Conservation (phyloP, 768 basidiomycete genomes). For the Kwoniella sp. region DNA sequence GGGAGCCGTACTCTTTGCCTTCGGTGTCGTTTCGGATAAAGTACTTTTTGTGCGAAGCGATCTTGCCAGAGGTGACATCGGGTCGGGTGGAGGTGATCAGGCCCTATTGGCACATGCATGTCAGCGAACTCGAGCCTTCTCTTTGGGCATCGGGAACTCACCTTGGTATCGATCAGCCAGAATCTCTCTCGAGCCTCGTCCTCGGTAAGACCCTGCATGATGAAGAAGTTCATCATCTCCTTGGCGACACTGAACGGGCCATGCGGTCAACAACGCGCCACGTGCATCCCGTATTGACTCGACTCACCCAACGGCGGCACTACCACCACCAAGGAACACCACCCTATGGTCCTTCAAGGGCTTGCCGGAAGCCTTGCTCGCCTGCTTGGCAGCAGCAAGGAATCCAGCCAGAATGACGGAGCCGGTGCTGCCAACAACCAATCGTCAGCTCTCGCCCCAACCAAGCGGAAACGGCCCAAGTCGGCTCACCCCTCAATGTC, state of each 20-base stretch:
- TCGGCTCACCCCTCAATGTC: constrained; percentile 66
- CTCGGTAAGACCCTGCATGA: constrained; percentile 66
- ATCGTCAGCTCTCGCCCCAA: constrained; percentile 5
- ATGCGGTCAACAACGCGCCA: constrained; percentile 2
- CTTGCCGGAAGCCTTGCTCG: constrained; percentile 65
- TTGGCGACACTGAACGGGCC: constrained; percentile 62
- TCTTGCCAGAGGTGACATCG: constrained; percentile 51
- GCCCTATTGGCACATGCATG: constrained; percentile 55
- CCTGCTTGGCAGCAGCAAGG: constrained; percentile 75
- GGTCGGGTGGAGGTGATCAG: constrained; percentile 73
- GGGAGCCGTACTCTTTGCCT: constrained; percentile 68
- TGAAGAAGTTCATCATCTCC: constrained; percentile 83
- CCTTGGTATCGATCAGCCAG: constrained; percentile 72
- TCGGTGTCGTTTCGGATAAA: constrained; percentile 77
- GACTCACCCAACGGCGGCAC: constrained; percentile 67
- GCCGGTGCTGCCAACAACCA: constrained; percentile 61
- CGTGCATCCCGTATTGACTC: background rate
- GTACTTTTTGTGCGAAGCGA: constrained; percentile 81
- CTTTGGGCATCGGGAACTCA: constrained; percentile 3
- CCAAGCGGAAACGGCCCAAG: background rate
- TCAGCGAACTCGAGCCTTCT: background rate
- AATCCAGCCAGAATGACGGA: constrained; percentile 85
- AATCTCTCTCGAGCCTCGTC: constrained; percentile 73
- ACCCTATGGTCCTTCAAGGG: constrained; percentile 72
- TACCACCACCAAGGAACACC: constrained; percentile 88